Percentiles rank a stretch among this genome's conserved stretches.
These are phyloP conservation scores for Aspergillus tamarii DNA, from an alignment of 2,329 filamentous ascomycete genomes.

Conservation along the genomic window DNA sequence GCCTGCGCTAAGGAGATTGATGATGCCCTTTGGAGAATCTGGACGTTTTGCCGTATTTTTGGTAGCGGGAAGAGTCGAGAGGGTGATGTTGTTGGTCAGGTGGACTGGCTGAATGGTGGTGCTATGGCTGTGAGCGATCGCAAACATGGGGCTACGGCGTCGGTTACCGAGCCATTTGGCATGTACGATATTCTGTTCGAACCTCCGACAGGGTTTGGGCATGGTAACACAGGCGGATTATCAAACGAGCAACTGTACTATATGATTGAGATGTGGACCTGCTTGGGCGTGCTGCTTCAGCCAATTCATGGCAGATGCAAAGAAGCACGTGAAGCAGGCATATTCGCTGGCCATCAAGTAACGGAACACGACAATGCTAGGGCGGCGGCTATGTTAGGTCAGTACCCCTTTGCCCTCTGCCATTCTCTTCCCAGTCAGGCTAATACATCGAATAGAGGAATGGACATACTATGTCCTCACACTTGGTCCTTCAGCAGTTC, in stretches of 20 bases:
- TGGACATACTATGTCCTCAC: constrained; percentile 65
- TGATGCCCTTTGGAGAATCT: constrained; percentile 67
- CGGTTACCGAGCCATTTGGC: constrained; percentile 54
- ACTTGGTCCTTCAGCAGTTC: constrained; percentile 59
- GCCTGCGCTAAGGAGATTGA: constrained; percentile 57
- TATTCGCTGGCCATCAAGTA: constrained; percentile 60
- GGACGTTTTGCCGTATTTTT: constrained; percentile 68
- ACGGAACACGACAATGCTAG: constrained; percentile 41
- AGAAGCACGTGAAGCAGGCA: constrained; percentile 58
- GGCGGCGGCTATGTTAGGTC: constrained; percentile 59
- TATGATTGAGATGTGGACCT: constrained; percentile 68
- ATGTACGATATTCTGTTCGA: constrained; percentile 59
- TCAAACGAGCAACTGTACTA: constrained; percentile 62
- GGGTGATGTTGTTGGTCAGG: constrained; percentile 61
- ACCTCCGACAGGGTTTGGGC: constrained; percentile 60
- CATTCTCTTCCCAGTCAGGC: constrained; percentile 10
- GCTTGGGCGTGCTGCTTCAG: constrained; percentile 59
- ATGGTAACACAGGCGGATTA: constrained; percentile 59
- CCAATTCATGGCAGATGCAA: constrained; percentile 58
- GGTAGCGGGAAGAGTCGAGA: constrained; percentile 61
- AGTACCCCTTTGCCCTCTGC: constrained; percentile 19
- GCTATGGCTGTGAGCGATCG: constrained; percentile 51
- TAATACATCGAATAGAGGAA: constrained; percentile 50
- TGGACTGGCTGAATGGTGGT: constrained; percentile 66
- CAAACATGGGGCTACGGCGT: constrained; percentile 40